Base-by-base conservation (phyloP, 2,329 filamentous ascomycete species). In the Setomelanomma holmii region DNA sequence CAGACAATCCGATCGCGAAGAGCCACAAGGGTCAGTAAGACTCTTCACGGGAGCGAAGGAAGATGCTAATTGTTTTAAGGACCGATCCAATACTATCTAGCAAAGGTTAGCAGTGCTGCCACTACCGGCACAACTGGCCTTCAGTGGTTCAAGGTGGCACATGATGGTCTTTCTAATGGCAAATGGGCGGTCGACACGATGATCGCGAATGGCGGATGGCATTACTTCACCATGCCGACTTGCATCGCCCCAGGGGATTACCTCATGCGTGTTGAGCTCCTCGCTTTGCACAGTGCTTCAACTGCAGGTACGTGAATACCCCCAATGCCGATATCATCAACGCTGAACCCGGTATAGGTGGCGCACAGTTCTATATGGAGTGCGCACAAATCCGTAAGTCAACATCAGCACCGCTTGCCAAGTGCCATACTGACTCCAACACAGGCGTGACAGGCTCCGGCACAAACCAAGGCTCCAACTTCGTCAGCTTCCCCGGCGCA, bases 181-280 rank as follows among this genome's bases (percentile, higher is more conserved):
- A 71, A 71, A 46, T 80, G 78, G 78, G 78, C 73, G 20, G 78
- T 80, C 40, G 78, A 80, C 62, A 73, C 69, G 61, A 71, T 80
- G 68, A 79, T 79, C 58, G 57, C 71, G 35, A 75, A 75, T 61
- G 55, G 68, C 23, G 78, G 78, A 35, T 79, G 76, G 75, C 71
- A 77, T 62, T 68, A 67, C 46, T 71, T 73, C 45, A 67, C 56
- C 19, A 67, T 73, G 59, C 70, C 69, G 5, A 50, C 58, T 11
- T 68, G 65, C 36, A 44, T 68, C n/a, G 67, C 69, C 2, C 61
- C 68, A 21, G 68, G 68, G 21, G 62, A 72, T 49, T 78, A 78
- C 53, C 66, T 77, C 16, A 45, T 77, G 47, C 71, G 75, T 33
- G 64, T 61, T 20, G 75, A 78, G 61, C 72, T 78, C 40, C 74